Evolutionary conservation across 129 eudicot species (phyloP), one percentile per base, ranked within the genome.

Genomic region (Lactuca sativa): DNA sequence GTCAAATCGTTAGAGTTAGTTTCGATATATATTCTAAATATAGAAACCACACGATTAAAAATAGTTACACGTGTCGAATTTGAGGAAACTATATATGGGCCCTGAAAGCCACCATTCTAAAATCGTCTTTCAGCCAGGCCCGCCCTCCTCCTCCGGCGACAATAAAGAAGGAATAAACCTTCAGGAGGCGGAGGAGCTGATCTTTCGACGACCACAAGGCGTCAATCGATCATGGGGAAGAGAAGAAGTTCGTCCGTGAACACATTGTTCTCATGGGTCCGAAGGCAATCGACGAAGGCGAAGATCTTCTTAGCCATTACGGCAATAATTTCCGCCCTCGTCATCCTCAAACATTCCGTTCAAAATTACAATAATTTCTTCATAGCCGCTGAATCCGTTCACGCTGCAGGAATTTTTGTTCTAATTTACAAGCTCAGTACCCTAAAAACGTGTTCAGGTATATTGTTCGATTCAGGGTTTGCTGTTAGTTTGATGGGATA

Each of bases 401-500:
- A 89, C 57, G 92, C 86, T 56, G 57, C 77, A 8, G 98, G 98
- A 33, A 80, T 93, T 70, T 14, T 84, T 11, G 84, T 84, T 75
- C 74, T 93, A 34, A 73, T 87, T 80, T 85, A 78, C 77, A 93
- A 93, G 86, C 95, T 89, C 83, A 72, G 81, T 55, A 81, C 95
- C 47, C 83, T 77, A 55, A 86, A 83, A 59, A 84, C 89, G 56
- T 93, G 95, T 67, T 81, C 98, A 4, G 98, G 97, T 93, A 9
- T 41, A 17, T 40, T 62, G 49, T 62, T 9, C 13, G 13, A 43
- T 43, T 9, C 7, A 43, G 49, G 49, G 49, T 43, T 43, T 9
- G 13, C 1, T 9, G 13, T 43, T 9, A 43, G 9, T 47, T 47
- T 43, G 3, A 43, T 43, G 2, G 14, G 21, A 21, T 21, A 1